Evolutionary conservation across 208 protist species (phyloP).

Genomic region (Leishmania lainsoni): DNA sequence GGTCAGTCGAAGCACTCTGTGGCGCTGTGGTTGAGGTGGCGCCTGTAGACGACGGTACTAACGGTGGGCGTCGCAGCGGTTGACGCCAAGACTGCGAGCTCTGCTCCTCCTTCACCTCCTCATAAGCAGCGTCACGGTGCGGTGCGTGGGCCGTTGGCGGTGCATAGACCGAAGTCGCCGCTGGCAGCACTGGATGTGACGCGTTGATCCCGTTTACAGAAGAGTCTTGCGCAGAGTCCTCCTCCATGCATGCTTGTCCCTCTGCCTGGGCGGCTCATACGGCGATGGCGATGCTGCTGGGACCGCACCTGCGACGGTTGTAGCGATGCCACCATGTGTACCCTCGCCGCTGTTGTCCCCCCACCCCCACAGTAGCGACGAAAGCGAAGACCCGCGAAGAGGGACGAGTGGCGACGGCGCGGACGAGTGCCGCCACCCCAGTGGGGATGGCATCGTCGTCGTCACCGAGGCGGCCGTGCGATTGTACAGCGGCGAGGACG

Average conservation of each 20-base stretch:
- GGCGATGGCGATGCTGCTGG: constrained; percentile 8
- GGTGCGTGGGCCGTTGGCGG: background rate
- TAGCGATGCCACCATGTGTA: background rate
- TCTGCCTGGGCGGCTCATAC: background rate
- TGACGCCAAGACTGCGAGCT: background rate
- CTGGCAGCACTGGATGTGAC: background rate
- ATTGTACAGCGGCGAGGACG: background rate
- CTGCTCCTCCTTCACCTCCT: constrained; percentile 23
- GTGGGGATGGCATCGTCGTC: background rate
- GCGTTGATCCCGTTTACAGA: background rate
- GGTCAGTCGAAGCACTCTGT: background rate
- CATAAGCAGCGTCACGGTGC: constrained; percentile 16
- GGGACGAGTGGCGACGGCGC: background rate
- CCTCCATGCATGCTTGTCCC: background rate
- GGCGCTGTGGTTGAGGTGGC: background rate
- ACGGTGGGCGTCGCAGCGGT: background rate
- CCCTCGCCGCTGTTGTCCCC: background rate
- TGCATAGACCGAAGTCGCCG: background rate
- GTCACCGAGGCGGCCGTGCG: background rate
- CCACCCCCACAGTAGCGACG: constrained; percentile 35
- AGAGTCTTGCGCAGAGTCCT: background rate
- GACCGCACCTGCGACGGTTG: background rate
- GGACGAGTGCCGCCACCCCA: constrained; percentile 15
- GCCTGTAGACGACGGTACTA: background rate
- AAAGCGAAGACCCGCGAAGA: constrained; percentile 6